Evolutionary conservation across 2,329 filamentous ascomycete genomes (phyloP).

Genomic region (Alternaria infectoria): DNA sequence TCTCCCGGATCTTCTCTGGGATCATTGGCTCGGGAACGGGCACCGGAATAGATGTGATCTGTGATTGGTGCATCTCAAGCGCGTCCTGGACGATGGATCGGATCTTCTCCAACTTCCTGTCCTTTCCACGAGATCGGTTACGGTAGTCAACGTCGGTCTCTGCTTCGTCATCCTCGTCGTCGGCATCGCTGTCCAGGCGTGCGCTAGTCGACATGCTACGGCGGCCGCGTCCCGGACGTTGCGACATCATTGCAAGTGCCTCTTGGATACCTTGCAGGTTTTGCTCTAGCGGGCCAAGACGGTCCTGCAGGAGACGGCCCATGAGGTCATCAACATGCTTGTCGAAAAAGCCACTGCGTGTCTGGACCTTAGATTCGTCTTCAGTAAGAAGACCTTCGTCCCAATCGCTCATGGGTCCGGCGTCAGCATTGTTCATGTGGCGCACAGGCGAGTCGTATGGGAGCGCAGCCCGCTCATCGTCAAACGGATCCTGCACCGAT

Average conservation of each 20-base stretch:
- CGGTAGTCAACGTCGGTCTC: conserved; percentile 62
- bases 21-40: conserved; percentile 35
- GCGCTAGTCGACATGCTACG: conserved; percentile 73
- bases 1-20: conserved; percentile 74
- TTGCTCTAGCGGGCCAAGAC: conserved; percentile 81
- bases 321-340: conserved; percentile 87
- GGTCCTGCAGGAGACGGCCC: conserved; percentile 74
- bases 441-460: conserved; percentile 65
- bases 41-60: conserved; percentile 31
- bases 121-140: conserved; percentile 77
- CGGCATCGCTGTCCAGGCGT: conserved; percentile 82
- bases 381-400: conserved; percentile 82
- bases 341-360: conserved; percentile 87
- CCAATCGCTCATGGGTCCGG: conserved; percentile 85
- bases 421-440: conserved; percentile 67
- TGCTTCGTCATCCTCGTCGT: conserved; percentile 84
- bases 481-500: conserved; percentile 61
- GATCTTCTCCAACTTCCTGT: conserved; percentile 84
- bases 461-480: conserved; percentile 66
- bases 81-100: conserved; percentile 65
- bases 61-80: conserved; percentile 58
- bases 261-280: conserved; percentile 78
- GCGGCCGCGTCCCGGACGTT: conserved; percentile 58
- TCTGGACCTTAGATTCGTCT: conserved; percentile 76
- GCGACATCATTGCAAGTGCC: conserved; percentile 65